Base-by-base conservation (phyloP, 495 filamentous ascomycete genomes). In the Echria macrotheca region DNA sequence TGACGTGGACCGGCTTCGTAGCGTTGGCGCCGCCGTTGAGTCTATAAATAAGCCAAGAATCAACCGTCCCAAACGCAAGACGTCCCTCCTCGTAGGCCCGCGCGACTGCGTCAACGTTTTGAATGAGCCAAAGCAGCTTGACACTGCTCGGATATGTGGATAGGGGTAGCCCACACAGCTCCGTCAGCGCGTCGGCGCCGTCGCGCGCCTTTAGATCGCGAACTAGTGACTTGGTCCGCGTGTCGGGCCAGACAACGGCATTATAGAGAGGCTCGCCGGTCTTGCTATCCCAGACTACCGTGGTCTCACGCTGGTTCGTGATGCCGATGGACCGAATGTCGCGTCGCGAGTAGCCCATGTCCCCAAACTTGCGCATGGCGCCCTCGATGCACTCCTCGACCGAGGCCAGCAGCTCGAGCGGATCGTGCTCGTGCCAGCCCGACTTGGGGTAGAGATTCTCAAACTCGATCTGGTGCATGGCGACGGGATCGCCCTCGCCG, bases 341-440 rank as follows among this genome's bases (percentile, higher is more conserved):
- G 42, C 73, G 74, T 42, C 79, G 74, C 17, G 77, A 76, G 69
- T 90, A 77, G 35, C 91, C 91, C 33, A 81, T 69, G 32, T 78
- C 74, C 14, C 80, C 63, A 69, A 95, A 95, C 21, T 80, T 67
- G 56, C 80, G 78, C 59, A 85, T 84, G 1, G 89, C 89, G 56
- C 80, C 77, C 50, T 93, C 86, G 47, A 96, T 91, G 71, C 91
- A 97, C 39, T 77, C 76, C 57, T 87, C 80, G 12, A 94, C 91
- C 4, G 89, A 89, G 41, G 71, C 69, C 17, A 95, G 71, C 40
- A 97, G 71, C 59, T 91, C 89, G 35, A 79, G 67, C 6, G 91
- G 88, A 57, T 96, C 87, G 60, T 97, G 91, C 65, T 97, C 91
- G 63, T 95, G 86, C 90, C 90, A 96, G 63, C 91, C 95, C 58